A percentile compares a stretch with the other conserved stretches of the same genome.
phyloP scores from a whole-genome alignment of 176 grass and related monocot genomes.

The Bothriochloa decipiens region DNA sequence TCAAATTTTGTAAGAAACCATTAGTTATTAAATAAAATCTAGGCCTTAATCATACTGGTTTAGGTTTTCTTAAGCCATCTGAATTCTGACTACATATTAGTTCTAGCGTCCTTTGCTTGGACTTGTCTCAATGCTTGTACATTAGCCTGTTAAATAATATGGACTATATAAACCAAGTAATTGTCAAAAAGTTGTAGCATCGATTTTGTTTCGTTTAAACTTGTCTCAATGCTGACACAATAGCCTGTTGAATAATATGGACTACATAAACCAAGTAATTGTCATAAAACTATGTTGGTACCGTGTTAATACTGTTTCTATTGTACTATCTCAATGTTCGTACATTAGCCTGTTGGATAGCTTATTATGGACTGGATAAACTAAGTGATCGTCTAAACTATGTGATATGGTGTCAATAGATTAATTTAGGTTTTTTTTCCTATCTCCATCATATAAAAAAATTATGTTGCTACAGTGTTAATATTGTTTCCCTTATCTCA shows the following conservation, averaged over 20 bases:
- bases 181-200: background rate
- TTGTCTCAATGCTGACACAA: background rate
- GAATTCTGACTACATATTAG: background rate
- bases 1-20: background rate
- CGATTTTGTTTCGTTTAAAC: background rate
- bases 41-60: background rate
- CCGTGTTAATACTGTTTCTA: background rate
- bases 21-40: constrained; percentile 1
- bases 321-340: background rate
- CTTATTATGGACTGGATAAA: background rate
- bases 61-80: constrained; percentile 2
- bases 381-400: background rate
- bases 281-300: too few relatives aligned
- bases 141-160: background rate
- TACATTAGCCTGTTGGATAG: background rate
- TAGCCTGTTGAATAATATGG: background rate
- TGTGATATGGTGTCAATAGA: background rate
- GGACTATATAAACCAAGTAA: background rate
- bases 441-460: constrained; percentile 5
- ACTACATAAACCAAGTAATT: background rate
- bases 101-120: background rate
- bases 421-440: too few relatives aligned
- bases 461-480: background rate
- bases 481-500: background rate
- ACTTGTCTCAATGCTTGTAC: background rate